Evolutionary conservation across 352 stramenopile genomes (phyloP).

Genomic region (Phytophthora boehmeriae): DNA sequence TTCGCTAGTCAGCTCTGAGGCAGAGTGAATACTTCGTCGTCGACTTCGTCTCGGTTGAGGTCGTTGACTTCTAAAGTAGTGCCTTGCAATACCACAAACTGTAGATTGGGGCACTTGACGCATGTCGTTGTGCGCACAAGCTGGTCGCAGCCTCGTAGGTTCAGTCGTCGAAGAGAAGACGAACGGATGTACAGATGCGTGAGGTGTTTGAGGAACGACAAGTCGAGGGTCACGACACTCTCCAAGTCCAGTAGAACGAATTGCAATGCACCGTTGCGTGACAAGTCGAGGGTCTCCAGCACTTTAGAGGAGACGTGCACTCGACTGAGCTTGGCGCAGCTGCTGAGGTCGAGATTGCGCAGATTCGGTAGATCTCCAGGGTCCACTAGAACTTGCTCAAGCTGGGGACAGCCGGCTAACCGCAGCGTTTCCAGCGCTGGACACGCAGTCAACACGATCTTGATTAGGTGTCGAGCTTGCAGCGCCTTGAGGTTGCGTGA

Average conservation of each 20-base stretch:
- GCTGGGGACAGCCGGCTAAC: constrained; percentile 52
- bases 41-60: constrained; percentile 32
- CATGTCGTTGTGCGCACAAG: constrained; percentile 40
- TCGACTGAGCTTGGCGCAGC: constrained; percentile 56
- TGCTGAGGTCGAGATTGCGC: constrained; percentile 39
- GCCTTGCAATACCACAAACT: constrained; percentile 45
- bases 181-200: constrained; percentile 61
- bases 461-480: constrained; percentile 49
- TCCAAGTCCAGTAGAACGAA: constrained; percentile 54
- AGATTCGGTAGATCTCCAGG: constrained; percentile 56
- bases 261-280: constrained; percentile 50
- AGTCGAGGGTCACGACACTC: constrained; percentile 36
- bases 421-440: constrained; percentile 35
- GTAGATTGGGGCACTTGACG: constrained; percentile 51
- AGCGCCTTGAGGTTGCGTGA: constrained; percentile 56
- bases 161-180: constrained; percentile 41
- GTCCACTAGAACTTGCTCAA: constrained; percentile 68
- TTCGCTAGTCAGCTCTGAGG: constrained; percentile 3
- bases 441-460: constrained; percentile 35
- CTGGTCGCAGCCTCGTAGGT: constrained; percentile 51
- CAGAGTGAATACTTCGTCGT: constrained; percentile 22
- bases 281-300: constrained; percentile 50
- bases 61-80: constrained; percentile 46
- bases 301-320: constrained; percentile 58
- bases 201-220: constrained; percentile 70